Percentiles rank a stretch among this genome's conserved stretches.
phyloP scores from a whole-genome alignment of 2,329 filamentous ascomycete genomes.

The Curvularia eragrostidis region DNA sequence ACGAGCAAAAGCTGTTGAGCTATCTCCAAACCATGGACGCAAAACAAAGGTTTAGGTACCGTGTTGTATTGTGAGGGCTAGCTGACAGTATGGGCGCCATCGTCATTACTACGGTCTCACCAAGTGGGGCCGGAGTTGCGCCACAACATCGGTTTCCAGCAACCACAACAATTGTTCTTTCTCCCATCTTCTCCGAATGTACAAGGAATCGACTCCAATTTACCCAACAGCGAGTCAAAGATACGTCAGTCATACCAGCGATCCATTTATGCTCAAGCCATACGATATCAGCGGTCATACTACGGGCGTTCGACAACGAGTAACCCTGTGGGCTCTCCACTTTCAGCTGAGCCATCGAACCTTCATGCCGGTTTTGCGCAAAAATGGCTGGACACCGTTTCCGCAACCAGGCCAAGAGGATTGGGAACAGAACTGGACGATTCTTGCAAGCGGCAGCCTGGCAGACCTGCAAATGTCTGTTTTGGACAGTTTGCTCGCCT shows the following conservation, averaged over 20 bases:
- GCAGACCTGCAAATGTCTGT: conserved; percentile 23
- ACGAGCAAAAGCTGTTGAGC: not conserved
- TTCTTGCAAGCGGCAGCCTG: conserved; percentile 13
- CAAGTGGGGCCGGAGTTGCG: conserved; percentile 12
- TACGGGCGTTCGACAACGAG: not conserved
- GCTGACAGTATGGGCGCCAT: not conserved
- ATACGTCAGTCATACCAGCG: not conserved
- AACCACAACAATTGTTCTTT: not conserved
- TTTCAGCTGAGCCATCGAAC: not conserved
- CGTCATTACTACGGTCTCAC: conserved; percentile 5
- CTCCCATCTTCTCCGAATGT: not conserved
- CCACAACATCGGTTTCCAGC: conserved; percentile 3
- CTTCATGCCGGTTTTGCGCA: not conserved
- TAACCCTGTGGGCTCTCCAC: not conserved
- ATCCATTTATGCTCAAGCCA: not conserved
- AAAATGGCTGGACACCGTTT: conserved; percentile 16
- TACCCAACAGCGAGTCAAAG: not conserved
- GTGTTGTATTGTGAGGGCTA: not conserved
- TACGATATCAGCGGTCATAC: not conserved
- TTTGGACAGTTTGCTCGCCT: conserved; percentile 26
- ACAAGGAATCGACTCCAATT: not conserved
- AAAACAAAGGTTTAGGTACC: not conserved
- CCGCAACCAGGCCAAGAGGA: conserved; percentile 16
- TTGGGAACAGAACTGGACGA: conserved; percentile 15
- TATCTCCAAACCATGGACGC: not conserved